Evolutionary conservation across 306 rosid genomes (phyloP), one percentile per base, ranked within the genome.

Genomic region (Sicyos baderoa): DNA sequence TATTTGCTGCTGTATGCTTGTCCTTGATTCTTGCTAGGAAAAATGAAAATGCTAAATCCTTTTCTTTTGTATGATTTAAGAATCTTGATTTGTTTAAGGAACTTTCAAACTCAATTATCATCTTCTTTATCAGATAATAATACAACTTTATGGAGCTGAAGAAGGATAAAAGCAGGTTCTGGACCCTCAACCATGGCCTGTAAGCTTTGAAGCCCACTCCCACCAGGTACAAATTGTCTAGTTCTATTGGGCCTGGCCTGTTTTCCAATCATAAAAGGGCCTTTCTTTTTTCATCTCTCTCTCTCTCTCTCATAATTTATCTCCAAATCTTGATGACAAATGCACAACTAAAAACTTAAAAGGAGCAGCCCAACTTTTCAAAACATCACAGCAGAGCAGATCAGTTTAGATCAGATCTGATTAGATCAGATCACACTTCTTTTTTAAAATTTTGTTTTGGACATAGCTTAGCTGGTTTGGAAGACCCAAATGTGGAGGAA

Each of bases 241-340:
- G 54, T 67, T 11, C 49, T 23, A 15, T 25, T 67, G 72, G 72
- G 72, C 72, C 56, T 67, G 23, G 42, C 21, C 42, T 47, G 32
- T 66, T 66, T 48, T 66, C 54, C 40, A 21, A 45, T 22, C 19
- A 11, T 15, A 11, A 65, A 22, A 44, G 14, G 42, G 42, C 71
- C 71, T 65, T 44, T 56, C 40, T 23, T n/a, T 58, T 17, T 51
- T 9, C 18, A 6, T 16, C 21, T 50, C 54, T 50, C 19, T 50
- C 53, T 49, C 61, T 64, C 54, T 66, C 71, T 45, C 51, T 65
- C 17, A 65, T 65, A 19, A 65, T 65, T 22, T 18, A 67, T 48
- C 40, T 48, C 16, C 23, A 21, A 64, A 45, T 65, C 32, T 40
- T 17, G 19, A 61, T 61, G 27, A 11, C 16, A 62, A 37, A 63